Evolutionary conservation across 2,329 filamentous ascomycete species (phyloP).

Genomic region (Aspergillus sp.): DNA sequence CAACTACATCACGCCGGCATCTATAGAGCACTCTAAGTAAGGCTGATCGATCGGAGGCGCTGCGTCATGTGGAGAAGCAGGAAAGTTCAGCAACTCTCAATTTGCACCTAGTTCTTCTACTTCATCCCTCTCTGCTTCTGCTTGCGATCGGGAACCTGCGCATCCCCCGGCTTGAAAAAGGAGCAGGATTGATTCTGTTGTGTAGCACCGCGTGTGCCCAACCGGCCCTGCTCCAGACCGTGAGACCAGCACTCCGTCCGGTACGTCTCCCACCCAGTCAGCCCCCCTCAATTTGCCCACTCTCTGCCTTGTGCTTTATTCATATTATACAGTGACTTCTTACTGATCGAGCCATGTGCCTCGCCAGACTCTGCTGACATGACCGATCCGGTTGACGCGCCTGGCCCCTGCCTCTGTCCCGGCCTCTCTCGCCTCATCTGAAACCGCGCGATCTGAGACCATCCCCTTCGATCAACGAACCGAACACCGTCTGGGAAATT

Average conservation of each 20-base stretch:
- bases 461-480: conserved; percentile 4
- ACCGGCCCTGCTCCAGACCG: conserved; percentile 11
- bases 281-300: conserved; percentile 8
- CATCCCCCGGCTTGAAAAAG: neutral
- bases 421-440: conserved; percentile 14
- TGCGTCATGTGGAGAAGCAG: conserved; percentile 28
- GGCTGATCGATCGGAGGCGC: conserved; percentile 25
- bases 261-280: no score
- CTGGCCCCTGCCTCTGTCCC: conserved; percentile 25
- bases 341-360: conserved; percentile 4
- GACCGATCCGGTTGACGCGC: conserved; percentile 18
- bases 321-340: conserved; percentile 4
- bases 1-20: no score
- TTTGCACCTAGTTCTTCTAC: conserved; percentile 8
- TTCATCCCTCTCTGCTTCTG: neutral
- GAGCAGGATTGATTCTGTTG: conserved; percentile 11
- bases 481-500: neutral
- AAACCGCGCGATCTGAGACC: conserved; percentile 12
- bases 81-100: conserved; percentile 24
- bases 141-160: neutral
- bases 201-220: conserved; percentile 10
- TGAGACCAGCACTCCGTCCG: conserved; percentile 18
- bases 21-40: conserved; percentile 11
- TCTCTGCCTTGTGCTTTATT: neutral
- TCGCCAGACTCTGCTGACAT: conserved; percentile 22